A percentile compares a stretch with the other conserved stretches of the same genome.
Evolutionary conservation across 2,329 filamentous ascomycete genomes (phyloP).

Genomic region (Penicillium digitatum): DNA sequence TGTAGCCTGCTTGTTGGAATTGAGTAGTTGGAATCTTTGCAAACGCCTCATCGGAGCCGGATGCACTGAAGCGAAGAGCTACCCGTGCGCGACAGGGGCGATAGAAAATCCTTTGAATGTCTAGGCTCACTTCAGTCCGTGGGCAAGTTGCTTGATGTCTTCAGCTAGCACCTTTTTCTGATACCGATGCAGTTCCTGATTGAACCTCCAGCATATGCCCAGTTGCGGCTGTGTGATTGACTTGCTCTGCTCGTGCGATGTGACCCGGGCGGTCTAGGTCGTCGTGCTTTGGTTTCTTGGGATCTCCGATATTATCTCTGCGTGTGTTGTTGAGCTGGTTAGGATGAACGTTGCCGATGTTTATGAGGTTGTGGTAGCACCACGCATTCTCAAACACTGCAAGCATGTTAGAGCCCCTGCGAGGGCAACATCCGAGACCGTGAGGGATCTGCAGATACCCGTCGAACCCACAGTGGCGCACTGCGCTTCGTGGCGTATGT

Average conservation of each 20-base stretch:
- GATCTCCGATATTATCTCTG: neutral
- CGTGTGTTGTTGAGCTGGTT: too few species aligned
- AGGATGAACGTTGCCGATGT: neutral
- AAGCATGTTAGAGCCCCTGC: neutral
- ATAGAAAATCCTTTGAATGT: neutral
- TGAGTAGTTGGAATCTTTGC: neutral
- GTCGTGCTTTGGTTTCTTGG: neutral
- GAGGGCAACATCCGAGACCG: neutral
- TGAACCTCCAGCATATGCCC: neutral
- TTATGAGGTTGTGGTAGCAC: neutral
- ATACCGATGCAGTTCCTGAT: too few species aligned
- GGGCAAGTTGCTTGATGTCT: neutral
- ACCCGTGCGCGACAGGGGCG: neutral
- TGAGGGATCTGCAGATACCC: constrained; percentile 1
- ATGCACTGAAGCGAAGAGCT: neutral
- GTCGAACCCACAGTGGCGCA: constrained; percentile 1
- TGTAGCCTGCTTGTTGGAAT: neutral
- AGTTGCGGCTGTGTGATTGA: neutral
- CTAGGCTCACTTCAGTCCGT: neutral
- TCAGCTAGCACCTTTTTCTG: neutral
- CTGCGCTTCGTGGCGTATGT: neutral
- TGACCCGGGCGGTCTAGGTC: neutral
- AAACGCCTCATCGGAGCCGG: neutral
- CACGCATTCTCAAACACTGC: neutral
- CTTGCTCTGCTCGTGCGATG: neutral